Evolutionary conservation across 805 yeast genomes (phyloP).

Genomic region (Wickerhamiella brachini): DNA sequence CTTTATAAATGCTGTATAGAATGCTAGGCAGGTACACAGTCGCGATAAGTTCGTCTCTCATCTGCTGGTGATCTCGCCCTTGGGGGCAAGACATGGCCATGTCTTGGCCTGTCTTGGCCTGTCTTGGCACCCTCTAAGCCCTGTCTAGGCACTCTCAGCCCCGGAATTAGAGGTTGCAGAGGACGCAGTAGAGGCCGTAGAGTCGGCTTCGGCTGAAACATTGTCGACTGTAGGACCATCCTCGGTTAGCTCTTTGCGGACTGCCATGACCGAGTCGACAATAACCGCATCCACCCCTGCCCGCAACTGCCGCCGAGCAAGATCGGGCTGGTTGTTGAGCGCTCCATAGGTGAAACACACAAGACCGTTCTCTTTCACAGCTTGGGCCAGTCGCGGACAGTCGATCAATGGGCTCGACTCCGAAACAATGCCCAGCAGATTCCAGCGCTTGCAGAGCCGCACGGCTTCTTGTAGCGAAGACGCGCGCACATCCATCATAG

Average conservation of each 20-base stretch:
- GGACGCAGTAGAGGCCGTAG: neutral
- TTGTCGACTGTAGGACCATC: neutral
- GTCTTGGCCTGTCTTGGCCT: no score
- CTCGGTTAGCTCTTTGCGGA: slow-evolving; percentile 58
- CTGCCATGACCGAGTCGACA: slow-evolving; percentile 87
- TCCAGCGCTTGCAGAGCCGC: slow-evolving; percentile 83
- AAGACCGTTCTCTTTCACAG: slow-evolving; percentile 80
- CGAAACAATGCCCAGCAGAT: slow-evolving; percentile 77
- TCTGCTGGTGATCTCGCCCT: no score
- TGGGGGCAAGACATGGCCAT: no score
- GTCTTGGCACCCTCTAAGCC: no score
- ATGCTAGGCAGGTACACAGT: no score
- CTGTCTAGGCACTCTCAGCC: no score
- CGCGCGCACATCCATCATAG: slow-evolving; percentile 86
- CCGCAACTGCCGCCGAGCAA: slow-evolving; percentile 71
- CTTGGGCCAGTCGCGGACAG: slow-evolving; percentile 80
- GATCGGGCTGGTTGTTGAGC: slow-evolving; percentile 70
- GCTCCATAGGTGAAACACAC: slow-evolving; percentile 90
- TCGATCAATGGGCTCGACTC: slow-evolving; percentile 77
- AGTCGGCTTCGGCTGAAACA: neutral
- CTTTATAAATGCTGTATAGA: no score
- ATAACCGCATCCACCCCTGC: slow-evolving; percentile 98
- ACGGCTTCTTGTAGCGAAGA: slow-evolving; percentile 81
- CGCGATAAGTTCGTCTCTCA: no score
- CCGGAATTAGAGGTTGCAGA: neutral